A percentile compares a stretch with the other conserved stretches of the same genome.
phyloP scores from a whole-genome alignment of 768 basidiomycete species.

The Phlegmacium glaucopus region DNA sequence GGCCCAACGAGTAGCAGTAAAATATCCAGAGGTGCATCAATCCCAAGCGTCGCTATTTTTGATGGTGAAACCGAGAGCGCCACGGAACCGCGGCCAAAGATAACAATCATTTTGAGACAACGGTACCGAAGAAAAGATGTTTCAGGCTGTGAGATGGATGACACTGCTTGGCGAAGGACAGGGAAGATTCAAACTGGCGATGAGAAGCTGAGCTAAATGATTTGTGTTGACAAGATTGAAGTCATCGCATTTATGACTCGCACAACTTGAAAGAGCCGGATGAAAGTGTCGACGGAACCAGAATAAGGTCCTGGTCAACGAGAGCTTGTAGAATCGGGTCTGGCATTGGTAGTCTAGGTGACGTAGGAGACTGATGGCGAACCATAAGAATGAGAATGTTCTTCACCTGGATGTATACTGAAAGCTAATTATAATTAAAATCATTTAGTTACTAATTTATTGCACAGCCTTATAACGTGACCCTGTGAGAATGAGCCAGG shows the following conservation, averaged over 20 bases:
- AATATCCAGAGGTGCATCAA: constrained; percentile 81
- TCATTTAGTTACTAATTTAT: constrained; percentile 2
- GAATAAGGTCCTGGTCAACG: constrained; percentile 70
- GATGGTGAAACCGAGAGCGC: constrained; percentile 57
- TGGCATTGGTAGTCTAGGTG: constrained; percentile 43
- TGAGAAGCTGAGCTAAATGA: constrained; percentile 67
- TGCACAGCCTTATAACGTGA: constrained; percentile 17
- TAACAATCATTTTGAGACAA: constrained; percentile 32
- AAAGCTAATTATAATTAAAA: too few species aligned
- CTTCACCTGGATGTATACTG: constrained; percentile 54
- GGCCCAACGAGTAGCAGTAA: constrained; percentile 91
- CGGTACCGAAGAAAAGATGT: constrained; percentile 14
- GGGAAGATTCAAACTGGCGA: constrained; percentile 62
- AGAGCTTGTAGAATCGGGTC: constrained; percentile 74
- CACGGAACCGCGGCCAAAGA: constrained; percentile 63
- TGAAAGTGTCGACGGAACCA: constrained; percentile 52
- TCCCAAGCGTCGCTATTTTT: constrained; percentile 59
- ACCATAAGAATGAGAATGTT: constrained; percentile 46
- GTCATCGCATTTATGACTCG: constrained; percentile 63
- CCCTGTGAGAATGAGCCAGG: constrained; percentile 13
- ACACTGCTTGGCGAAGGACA: constrained; percentile 83
- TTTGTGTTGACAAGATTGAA: constrained; percentile 70
- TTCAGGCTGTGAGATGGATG: too few species aligned
- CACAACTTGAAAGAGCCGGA: constrained; percentile 66
- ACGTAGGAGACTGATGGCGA: constrained; percentile 40